Evolutionary conservation across 331 rosid species (phyloP), one percentile per base, ranked within the genome.

Genomic region (Dryas integrifolia): DNA sequence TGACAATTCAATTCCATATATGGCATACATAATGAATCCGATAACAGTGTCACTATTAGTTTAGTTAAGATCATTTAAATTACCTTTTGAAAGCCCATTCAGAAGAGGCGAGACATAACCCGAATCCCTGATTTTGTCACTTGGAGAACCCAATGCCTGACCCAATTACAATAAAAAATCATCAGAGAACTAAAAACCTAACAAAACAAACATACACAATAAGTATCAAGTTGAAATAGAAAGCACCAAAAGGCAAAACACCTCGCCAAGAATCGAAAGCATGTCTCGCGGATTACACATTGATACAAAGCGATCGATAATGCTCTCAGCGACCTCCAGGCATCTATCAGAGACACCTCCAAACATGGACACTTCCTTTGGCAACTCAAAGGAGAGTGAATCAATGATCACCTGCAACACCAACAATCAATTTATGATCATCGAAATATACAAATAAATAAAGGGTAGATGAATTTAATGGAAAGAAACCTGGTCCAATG

Each of bases 211-310:
- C 72, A 30, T 30, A 14, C 14, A 15, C 41, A 58, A 48, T 47
- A 58, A 24, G 21, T 0, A 48, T 30, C 16, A 7, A 52, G 63
- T 67, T 48, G 21, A 50, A n/a, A 58, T 16, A 45, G 51, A 6
- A 38, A 10, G 21, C 30, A 47, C n/a, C 50, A 2, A 35, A 65
- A 48, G 41, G 38, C n/a, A 40, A 67, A 88, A 74, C 69, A 89
- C 97, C 75, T 87, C 89, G 59, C 98, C 86, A 71, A 94, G 89
- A 85, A 89, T 65, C 30, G 96, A 75, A 73, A 89, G 90, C 97
- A 91, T 86, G 69, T 89, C 96, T 75, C 96, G 83, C 16, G 97
- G 96, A 80, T 85, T 86, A 79, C 96, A 88, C 57, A 58, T 74
- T 11, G 45, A 69, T 51, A 88, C 76, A 70, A 89, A 80, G 77